Base-by-base conservation (phyloP, 441 rosid genomes). In the Monsonia emarginata region DNA sequence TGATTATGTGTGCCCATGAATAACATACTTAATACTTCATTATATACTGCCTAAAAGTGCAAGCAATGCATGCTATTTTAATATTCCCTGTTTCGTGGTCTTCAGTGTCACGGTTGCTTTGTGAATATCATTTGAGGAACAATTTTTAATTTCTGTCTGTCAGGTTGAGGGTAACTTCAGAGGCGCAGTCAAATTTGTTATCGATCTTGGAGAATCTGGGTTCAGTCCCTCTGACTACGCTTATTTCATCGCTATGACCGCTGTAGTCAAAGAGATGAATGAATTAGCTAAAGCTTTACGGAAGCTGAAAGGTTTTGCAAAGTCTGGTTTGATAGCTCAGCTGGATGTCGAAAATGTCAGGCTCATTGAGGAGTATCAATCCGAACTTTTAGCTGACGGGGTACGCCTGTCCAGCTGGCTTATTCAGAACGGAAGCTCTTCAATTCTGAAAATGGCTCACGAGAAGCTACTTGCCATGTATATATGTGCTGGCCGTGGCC, bases 401-500 rank as follows among this genome's bases (percentile, higher is more conserved):
- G 57, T 83, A 10, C 72, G 70, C 61, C 70, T 88, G 71, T 85
- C 96, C 28, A 60, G 67, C 30, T 92, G 94, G 95, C 87, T 89
- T 7, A 38, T 85, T 74, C 78, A 86, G 76, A 95, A 92, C 54
- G 86, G 84, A 13, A 77, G 77, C 50, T 74, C 82, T 48, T 74
- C 90, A 4, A 72, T 92, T 30, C 32, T 64, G 24, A 95, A 92
- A 40, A 81, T 83, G 31, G 83, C 89, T 40, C 93, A 88, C 14
- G 91, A 92, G 80, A 84, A 88, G 69, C 98, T 89, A 61, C 87
- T 92, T 0, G 91, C 90, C 22, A 86, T 89, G 96, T 83, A 92
- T 71, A 79, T 92, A 30, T 92, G 93, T 25, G 87, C 90, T 1
- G 94, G 96, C 50, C 83, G 75, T 56, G 98, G 96, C 68, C 80